A percentile compares a stretch with the other conserved stretches of the same genome.
These are phyloP conservation scores for Rhynchospora pubera DNA, from an alignment of 176 grass and related monocot species.

Conservation along the genomic window DNA sequence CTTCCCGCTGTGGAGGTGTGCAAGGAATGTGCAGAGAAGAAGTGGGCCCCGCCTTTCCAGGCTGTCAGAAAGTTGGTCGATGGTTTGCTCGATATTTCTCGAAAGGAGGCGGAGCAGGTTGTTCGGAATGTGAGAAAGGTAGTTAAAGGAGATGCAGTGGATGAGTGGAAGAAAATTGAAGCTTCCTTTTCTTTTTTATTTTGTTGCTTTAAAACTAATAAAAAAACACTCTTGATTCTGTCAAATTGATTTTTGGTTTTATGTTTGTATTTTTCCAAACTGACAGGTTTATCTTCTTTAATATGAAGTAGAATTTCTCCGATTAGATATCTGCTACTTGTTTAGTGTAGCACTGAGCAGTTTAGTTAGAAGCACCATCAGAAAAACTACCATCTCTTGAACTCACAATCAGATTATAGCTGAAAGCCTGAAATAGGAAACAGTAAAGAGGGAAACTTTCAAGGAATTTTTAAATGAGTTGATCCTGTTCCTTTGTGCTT, in stretches of 20 bases:
- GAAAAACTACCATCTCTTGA: neutral
- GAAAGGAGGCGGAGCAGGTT: slow-evolving; percentile 48
- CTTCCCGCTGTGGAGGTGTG: slow-evolving; percentile 40
- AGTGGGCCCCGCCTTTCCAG: slow-evolving; percentile 59
- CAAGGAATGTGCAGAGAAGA: slow-evolving; percentile 52
- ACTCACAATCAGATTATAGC: neutral
- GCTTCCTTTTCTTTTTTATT: slow-evolving; percentile 26
- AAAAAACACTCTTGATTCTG: neutral
- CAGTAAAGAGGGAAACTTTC: too few relatives aligned
- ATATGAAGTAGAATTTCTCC: neutral
- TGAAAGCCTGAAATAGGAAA: too few relatives aligned
- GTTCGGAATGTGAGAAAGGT: slow-evolving; percentile 35
- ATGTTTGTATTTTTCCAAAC: neutral
- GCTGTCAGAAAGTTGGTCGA: slow-evolving; percentile 41
- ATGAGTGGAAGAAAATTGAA: slow-evolving; percentile 78
- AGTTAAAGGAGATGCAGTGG: slow-evolving; percentile 35
- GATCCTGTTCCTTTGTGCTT: too few relatives aligned
- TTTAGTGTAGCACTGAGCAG: neutral
- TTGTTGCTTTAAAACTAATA: neutral
- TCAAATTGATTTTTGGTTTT: neutral
- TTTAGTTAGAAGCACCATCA: neutral
- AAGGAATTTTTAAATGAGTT: too few relatives aligned
- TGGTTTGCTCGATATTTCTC: slow-evolving; percentile 49
- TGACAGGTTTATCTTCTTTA: neutral
- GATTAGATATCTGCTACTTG: neutral